These are phyloP conservation scores for Lagenaria siceraria DNA, from an alignment of 306 rosid genomes.

Conservation along the genomic window DNA sequence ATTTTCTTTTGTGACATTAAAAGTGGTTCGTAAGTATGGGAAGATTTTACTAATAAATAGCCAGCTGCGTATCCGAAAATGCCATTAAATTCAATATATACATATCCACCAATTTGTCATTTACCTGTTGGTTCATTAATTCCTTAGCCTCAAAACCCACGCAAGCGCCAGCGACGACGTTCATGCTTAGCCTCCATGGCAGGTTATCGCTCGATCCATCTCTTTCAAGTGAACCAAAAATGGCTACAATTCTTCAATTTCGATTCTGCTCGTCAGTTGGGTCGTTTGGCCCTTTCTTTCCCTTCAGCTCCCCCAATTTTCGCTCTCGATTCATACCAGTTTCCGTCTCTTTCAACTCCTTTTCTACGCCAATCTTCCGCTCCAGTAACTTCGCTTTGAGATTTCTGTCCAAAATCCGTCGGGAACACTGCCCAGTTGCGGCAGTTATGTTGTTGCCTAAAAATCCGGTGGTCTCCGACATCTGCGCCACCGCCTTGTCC, in stretches of 20 bases:
- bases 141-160: no score
- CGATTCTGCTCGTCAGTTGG: not conserved
- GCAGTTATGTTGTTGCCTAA: constrained; percentile 37
- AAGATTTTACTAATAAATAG: no score
- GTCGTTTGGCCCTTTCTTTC: not conserved
- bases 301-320: not conserved
- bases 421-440: constrained; percentile 16
- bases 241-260: not conserved
- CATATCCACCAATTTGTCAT: not conserved
- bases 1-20: no score
- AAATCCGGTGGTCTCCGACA: constrained; percentile 45
- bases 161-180: not conserved
- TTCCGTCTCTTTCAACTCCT: not conserved
- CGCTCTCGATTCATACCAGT: not conserved
- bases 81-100: no score
- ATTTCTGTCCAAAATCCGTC: not conserved
- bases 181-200: not conserved
- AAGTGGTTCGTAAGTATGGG: no score
- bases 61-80: no score
- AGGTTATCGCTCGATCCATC: no score
- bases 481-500: constrained; percentile 44
- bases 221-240: not conserved
- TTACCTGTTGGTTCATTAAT: not conserved
- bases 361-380: not conserved
- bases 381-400: not conserved